phyloP scores from a whole-genome alignment of 768 basidiomycete species.

The Serendipita sp. region DNA sequence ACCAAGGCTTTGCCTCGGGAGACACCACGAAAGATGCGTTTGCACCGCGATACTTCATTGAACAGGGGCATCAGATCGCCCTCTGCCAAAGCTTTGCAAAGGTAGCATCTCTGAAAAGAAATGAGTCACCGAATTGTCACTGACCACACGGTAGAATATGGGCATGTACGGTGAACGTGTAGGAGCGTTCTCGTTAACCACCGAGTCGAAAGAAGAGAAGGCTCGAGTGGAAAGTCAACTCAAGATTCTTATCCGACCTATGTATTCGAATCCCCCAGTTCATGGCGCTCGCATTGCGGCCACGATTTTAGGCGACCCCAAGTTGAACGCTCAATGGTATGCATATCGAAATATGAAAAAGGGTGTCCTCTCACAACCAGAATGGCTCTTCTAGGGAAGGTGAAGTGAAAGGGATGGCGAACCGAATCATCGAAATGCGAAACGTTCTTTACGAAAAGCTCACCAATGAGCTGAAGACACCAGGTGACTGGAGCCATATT shows the following conservation, averaged over 20 bases:
- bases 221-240: conserved; percentile 84
- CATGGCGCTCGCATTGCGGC: conserved; percentile 80
- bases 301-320: conserved; percentile 59
- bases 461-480: conserved; percentile 67
- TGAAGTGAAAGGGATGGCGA: conserved; percentile 92
- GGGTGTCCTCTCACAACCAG: background rate
- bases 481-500: conserved; percentile 90
- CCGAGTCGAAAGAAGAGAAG: conserved; percentile 54
- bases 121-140: conserved; percentile 4
- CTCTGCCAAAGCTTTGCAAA: conserved; percentile 95
- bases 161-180: conserved; percentile 97
- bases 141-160: conserved; percentile 49
- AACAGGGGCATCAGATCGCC: conserved; percentile 77
- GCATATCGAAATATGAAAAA: background rate
- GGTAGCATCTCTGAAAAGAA: conserved; percentile 13
- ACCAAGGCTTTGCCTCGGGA: conserved; percentile 97
- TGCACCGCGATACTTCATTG: conserved; percentile 86
- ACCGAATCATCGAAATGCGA: conserved; percentile 87
- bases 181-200: conserved; percentile 84
- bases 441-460: conserved; percentile 66
- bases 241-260: conserved; percentile 86
- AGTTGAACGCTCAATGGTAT: conserved; percentile 65
- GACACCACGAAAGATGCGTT: conserved; percentile 74
- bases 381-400: conserved; percentile 33
- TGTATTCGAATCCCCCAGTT: conserved; percentile 96